Evolutionary conservation across 768 basidiomycete genomes (phyloP).

Genomic region (Tylopilus plumbeoviolaceoides): DNA sequence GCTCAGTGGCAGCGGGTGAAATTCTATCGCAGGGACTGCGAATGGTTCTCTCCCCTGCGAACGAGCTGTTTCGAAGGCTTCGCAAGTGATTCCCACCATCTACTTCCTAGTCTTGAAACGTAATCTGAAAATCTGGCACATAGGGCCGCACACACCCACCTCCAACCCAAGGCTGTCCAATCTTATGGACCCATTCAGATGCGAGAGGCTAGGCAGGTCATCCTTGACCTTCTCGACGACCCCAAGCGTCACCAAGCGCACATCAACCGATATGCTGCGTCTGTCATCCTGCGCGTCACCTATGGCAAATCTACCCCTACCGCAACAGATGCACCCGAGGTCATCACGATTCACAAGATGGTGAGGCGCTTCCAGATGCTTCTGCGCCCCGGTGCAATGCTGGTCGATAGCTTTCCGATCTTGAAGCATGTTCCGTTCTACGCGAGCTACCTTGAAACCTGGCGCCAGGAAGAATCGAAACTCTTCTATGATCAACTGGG

Average conservation of each 20-base stretch:
- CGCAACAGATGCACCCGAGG: constrained; percentile 27
- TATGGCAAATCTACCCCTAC: constrained; percentile 34
- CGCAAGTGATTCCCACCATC: constrained; percentile 38
- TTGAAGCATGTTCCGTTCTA: constrained; percentile 56
- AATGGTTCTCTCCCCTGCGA: constrained; percentile 50
- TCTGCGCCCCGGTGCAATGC: constrained; percentile 34
- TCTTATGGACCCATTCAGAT: constrained; percentile 49
- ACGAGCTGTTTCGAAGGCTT: constrained; percentile 59
- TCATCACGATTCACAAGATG: constrained; percentile 32
- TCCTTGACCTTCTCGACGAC: constrained; percentile 30
- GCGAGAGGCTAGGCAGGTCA: constrained; percentile 29
- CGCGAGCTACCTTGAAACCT: constrained; percentile 49
- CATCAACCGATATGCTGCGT: constrained; percentile 41
- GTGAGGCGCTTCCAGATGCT: constrained; percentile 34
- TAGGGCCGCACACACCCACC: constrained; percentile 56
- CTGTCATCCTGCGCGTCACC: constrained; percentile 33
- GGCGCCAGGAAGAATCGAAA: constrained; percentile 51
- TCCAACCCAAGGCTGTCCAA: constrained; percentile 49
- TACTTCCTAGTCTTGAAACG: neutral
- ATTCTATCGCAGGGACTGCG: constrained; percentile 57
- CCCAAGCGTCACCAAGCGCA: constrained; percentile 49
- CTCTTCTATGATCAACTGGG: constrained; percentile 52
- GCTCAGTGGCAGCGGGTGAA: constrained; percentile 55
- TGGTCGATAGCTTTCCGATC: constrained; percentile 36
- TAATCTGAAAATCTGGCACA: neutral